Conservation (phyloP, 2,329 filamentous ascomycete species). For the Xylariaceae sp. region DNA sequence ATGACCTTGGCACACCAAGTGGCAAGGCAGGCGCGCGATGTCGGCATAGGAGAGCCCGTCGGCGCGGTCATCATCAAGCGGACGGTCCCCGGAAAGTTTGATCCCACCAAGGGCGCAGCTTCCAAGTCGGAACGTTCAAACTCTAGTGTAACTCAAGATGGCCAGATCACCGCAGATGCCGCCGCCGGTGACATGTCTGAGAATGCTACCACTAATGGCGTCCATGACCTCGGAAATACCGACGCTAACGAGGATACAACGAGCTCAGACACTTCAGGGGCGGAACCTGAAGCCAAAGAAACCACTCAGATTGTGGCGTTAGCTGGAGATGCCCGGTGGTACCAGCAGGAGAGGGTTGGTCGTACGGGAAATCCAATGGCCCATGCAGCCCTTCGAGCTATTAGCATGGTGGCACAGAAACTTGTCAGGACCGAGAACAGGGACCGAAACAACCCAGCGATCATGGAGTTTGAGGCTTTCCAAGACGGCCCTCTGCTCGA, state of each 20-base stretch:
- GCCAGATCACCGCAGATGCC: slow-evolving; percentile 13
- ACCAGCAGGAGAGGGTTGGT: slow-evolving; percentile 45
- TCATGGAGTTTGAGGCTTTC: slow-evolving; percentile 59
- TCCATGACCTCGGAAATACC: slow-evolving; percentile 4
- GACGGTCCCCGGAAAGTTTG: slow-evolving; percentile 29
- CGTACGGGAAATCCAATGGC: slow-evolving; percentile 68
- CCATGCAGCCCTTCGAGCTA: slow-evolving; percentile 72
- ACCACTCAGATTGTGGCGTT: slow-evolving; percentile 60
- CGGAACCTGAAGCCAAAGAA: slow-evolving; percentile 33
- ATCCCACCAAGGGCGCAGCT: slow-evolving; percentile 15
- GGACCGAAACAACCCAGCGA: slow-evolving; percentile 35
- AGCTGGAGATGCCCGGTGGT: slow-evolving; percentile 72
- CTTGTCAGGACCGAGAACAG: slow-evolving; percentile 53
- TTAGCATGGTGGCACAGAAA: slow-evolving; percentile 75
- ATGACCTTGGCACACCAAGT: slow-evolving; percentile 63
- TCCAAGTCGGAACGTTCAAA: slow-evolving; percentile 24
- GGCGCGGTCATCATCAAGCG: slow-evolving; percentile 74
- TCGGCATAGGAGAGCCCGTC: slow-evolving; percentile 62
- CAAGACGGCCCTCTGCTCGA: slow-evolving; percentile 65
- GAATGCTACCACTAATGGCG: not conserved
- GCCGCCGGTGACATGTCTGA: slow-evolving; percentile 1
- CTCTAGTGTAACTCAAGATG: slow-evolving; percentile 22
- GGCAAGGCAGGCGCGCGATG: slow-evolving; percentile 54
- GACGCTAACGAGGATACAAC: slow-evolving; percentile 11
- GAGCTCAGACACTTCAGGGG: slow-evolving; percentile 12